A percentile compares a stretch with the other conserved stretches of the same genome.
Evolutionary conservation across 2,329 filamentous ascomycete genomes (phyloP).

Genomic region (Phoma herbarum): DNA sequence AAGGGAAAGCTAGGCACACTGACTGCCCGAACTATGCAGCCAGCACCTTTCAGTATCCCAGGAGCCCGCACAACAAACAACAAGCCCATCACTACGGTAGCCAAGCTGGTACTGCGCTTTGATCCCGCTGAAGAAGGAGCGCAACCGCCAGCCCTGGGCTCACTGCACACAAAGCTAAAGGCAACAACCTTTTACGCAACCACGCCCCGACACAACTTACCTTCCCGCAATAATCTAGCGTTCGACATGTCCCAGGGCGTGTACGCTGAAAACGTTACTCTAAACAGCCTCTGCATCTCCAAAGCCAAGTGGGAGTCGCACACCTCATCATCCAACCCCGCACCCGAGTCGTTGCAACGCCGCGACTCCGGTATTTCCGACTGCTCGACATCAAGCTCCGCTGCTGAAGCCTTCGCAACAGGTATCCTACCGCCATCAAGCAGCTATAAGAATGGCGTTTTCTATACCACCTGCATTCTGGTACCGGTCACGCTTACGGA

Average conservation of each 20-base stretch:
- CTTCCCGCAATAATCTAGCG: constrained; percentile 54
- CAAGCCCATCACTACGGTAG: constrained; percentile 61
- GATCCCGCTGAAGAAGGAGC: constrained; percentile 62
- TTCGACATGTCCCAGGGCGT: constrained; percentile 60
- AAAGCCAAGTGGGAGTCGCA: constrained; percentile 67
- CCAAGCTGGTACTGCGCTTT: constrained; percentile 67
- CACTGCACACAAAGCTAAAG: constrained; percentile 63
- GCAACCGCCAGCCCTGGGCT: constrained; percentile 63
- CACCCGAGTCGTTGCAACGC: constrained; percentile 36
- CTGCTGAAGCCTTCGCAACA: constrained; percentile 31
- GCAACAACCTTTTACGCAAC: constrained; percentile 66
- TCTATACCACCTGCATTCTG: constrained; percentile 70
- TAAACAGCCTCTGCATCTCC: constrained; percentile 65
- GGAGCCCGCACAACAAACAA: constrained; percentile 50
- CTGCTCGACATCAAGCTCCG: constrained; percentile 37
- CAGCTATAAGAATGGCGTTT: constrained; percentile 55
- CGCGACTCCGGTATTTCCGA: constrained; percentile 55
- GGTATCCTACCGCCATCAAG: constrained; percentile 48
- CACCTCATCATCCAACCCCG: constrained; percentile 42
- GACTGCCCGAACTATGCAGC: constrained; percentile 66
- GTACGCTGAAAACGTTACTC: constrained; percentile 61
- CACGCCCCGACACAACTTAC: constrained; percentile 60
- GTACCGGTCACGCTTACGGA: constrained; percentile 69
- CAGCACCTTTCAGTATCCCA: constrained; percentile 63
- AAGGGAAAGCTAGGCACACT: constrained; percentile 67